Percentiles rank a stretch among this genome's conserved stretches.
phyloP scores from a whole-genome alignment of 768 basidiomycete species.

The Russula virescens region DNA sequence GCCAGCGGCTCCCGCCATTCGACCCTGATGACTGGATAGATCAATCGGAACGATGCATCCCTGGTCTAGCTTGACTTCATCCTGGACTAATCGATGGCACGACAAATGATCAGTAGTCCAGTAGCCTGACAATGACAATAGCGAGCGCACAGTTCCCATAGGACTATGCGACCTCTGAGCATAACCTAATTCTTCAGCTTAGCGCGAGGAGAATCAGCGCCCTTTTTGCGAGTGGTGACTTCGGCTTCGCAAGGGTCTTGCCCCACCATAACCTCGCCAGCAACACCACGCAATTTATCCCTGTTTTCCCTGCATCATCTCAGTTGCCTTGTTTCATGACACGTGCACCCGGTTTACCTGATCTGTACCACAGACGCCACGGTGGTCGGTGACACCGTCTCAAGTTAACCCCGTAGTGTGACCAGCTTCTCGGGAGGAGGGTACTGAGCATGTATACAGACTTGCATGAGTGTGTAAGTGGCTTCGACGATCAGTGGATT shows the following conservation, averaged over 20 bases:
- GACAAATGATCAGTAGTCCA: slow-evolving; percentile 56
- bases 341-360: background rate
- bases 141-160: slow-evolving; percentile 47
- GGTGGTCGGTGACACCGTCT: slow-evolving; percentile 53
- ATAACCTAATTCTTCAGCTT: slow-evolving; percentile 56
- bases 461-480: slow-evolving; percentile 44
- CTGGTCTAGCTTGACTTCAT: slow-evolving; percentile 59
- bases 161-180: slow-evolving; percentile 54
- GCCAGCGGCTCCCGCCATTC: slow-evolving; percentile 65
- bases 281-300: slow-evolving; percentile 30
- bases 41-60: slow-evolving; percentile 57
- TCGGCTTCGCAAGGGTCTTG: slow-evolving; percentile 58
- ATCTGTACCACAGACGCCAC: slow-evolving; percentile 37
- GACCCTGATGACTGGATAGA: slow-evolving; percentile 37
- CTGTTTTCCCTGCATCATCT: slow-evolving; percentile 41
- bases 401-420: slow-evolving; percentile 52
- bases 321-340: background rate
- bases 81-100: slow-evolving; percentile 39
- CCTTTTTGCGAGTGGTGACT: slow-evolving; percentile 61
- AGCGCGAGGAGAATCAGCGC: slow-evolving; percentile 53
- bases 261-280: slow-evolving; percentile 31
- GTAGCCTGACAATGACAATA: too few relatives aligned
- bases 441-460: slow-evolving; percentile 46
- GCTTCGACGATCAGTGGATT: background rate
- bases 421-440: slow-evolving; percentile 62